Evolutionary conservation across 2,329 filamentous ascomycete genomes (phyloP).

Genomic region (Exophiala dermatitidis): DNA sequence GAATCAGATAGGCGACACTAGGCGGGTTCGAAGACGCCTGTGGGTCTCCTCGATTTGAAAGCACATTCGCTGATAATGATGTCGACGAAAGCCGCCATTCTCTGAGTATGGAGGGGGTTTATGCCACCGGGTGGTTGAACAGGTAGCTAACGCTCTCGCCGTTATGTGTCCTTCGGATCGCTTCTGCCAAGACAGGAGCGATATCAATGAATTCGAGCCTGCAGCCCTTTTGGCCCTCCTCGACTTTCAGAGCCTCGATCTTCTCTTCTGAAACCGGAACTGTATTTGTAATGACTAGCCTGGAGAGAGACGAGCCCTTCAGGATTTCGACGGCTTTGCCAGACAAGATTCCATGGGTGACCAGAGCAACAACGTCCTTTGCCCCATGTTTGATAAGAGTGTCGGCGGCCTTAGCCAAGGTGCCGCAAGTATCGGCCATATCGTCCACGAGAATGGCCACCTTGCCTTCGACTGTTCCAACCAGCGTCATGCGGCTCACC

Average conservation of each 20-base stretch:
- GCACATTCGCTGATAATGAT: too few relatives aligned
- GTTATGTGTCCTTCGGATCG: constrained; percentile 45
- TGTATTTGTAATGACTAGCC: constrained; percentile 85
- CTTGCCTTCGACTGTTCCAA: constrained; percentile 85
- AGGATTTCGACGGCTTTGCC: constrained; percentile 81
- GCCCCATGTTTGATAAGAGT: constrained; percentile 83
- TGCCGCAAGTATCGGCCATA: constrained; percentile 95
- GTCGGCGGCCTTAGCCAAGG: constrained; percentile 77
- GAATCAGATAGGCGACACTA: too few relatives aligned
- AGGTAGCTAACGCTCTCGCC: constrained; percentile 47
- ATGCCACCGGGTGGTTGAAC: constrained; percentile 41
- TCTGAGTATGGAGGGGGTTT: neutral
- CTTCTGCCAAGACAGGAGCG: constrained; percentile 60
- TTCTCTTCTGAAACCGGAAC: constrained; percentile 62
- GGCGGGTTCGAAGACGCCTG: too few relatives aligned
- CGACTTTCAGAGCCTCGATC: constrained; percentile 22
- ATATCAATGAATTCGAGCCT: constrained; percentile 89
- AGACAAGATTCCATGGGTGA: constrained; percentile 86
- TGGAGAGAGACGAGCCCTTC: constrained; percentile 67
- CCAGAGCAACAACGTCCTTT: constrained; percentile 82
- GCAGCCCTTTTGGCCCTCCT: constrained; percentile 59
- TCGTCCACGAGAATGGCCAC: constrained; percentile 95
- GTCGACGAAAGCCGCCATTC: too few relatives aligned
- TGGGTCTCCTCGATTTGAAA: too few relatives aligned
- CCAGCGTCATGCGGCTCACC: constrained; percentile 89